Percentiles rank a stretch among this genome's conserved stretches.
Evolutionary conservation across 495 filamentous ascomycete species (phyloP).

Genomic region (Daldinia concentrica): DNA sequence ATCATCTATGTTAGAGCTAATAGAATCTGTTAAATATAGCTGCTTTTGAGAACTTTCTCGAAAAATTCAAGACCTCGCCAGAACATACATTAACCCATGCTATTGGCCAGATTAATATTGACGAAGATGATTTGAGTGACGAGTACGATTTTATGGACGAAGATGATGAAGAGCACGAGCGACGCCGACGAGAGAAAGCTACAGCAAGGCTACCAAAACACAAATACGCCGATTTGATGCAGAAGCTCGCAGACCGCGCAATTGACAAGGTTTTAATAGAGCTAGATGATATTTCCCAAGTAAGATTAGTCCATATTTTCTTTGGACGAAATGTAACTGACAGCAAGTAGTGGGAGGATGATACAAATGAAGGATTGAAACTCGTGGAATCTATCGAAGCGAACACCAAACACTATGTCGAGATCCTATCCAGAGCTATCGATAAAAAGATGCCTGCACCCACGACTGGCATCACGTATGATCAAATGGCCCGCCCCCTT

Average conservation of each 20-base stretch:
- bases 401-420: slow-evolving; percentile 95
- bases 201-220: slow-evolving; percentile 65
- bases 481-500: slow-evolving; percentile 2
- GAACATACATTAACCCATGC: slow-evolving; percentile 77
- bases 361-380: slow-evolving; percentile 72
- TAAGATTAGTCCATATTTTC: slow-evolving; percentile 50
- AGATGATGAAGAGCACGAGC: slow-evolving; percentile 67
- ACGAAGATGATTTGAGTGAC: slow-evolving; percentile 88
- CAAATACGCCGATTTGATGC: slow-evolving; percentile 92
- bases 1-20: slow-evolving; percentile 27
- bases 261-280: slow-evolving; percentile 82
- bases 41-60: slow-evolving; percentile 88
- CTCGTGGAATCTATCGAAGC: slow-evolving; percentile 85
- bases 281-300: slow-evolving; percentile 82
- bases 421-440: slow-evolving; percentile 86
- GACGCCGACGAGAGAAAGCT: slow-evolving; percentile 55
- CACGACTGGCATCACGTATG: slow-evolving; percentile 78
- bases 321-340: slow-evolving; percentile 13
- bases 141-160: slow-evolving; percentile 97
- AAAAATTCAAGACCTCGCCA: slow-evolving; percentile 85
- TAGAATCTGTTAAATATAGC: slow-evolving; percentile 54
- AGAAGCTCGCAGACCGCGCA: slow-evolving; percentile 84
- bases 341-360: slow-evolving; percentile 72
- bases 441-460: slow-evolving; percentile 87
- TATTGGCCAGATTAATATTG: slow-evolving; percentile 83